These are phyloP conservation scores for Euphorbia peplus DNA, from an alignment of 345 rosid genomes.

Conservation along the genomic window DNA sequence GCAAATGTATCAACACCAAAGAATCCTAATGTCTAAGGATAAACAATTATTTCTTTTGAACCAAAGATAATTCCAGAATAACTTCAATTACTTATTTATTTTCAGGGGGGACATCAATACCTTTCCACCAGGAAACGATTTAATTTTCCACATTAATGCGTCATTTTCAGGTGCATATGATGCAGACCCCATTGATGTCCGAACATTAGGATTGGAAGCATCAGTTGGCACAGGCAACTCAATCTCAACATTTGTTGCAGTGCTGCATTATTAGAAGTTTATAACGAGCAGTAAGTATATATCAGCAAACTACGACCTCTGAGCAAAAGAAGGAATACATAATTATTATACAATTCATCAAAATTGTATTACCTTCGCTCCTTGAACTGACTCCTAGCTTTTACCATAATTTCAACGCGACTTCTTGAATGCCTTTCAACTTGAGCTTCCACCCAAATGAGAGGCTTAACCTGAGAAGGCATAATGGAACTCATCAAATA, in stretches of 20 bases:
- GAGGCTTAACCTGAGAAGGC: slow-evolving; percentile 72
- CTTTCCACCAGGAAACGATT: slow-evolving; percentile 80
- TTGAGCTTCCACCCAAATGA: slow-evolving; percentile 95
- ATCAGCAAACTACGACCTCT: not conserved
- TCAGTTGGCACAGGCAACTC: slow-evolving; percentile 65
- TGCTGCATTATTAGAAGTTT: slow-evolving; percentile 33
- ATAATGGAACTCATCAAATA: not conserved
- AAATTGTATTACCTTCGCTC: slow-evolving; percentile 63
- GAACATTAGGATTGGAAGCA: slow-evolving; percentile 81
- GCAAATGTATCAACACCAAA: not conserved
- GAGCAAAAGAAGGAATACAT: not conserved
- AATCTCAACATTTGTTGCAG: slow-evolving; percentile 72
- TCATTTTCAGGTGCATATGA: slow-evolving; percentile 79
- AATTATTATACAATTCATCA: not conserved
- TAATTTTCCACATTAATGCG: slow-evolving; percentile 74
- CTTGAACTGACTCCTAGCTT: slow-evolving; percentile 93
- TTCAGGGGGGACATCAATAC: slow-evolving; percentile 27
- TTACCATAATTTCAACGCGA: slow-evolving; percentile 80
- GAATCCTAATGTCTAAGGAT: not conserved
- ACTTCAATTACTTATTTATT: not conserved
- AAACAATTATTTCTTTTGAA: not conserved
- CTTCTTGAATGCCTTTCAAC: slow-evolving; percentile 92
- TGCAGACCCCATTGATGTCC: slow-evolving; percentile 95
- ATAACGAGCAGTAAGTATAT: not conserved
- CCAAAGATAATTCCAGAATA: not conserved